Evolutionary conservation across 2,329 filamentous ascomycete genomes (phyloP).

Genomic region (Aspergillus thermomutatus): DNA sequence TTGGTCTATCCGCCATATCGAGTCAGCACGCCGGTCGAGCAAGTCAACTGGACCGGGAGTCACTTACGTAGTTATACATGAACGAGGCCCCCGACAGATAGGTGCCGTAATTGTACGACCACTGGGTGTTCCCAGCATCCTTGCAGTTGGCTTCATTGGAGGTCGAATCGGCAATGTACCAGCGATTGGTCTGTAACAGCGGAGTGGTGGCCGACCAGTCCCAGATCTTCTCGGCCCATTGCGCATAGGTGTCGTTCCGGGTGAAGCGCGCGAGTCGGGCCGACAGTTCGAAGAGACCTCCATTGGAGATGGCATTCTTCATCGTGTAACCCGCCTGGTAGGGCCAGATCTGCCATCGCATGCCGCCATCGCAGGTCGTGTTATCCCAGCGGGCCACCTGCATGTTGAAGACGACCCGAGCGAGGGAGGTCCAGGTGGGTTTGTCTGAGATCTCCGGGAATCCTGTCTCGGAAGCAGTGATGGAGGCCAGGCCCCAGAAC

Average conservation of each 20-base stretch:
- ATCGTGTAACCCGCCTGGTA: constrained; percentile 74
- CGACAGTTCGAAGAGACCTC: constrained; percentile 73
- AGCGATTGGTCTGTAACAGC: constrained; percentile 57
- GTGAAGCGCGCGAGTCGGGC: constrained; percentile 67
- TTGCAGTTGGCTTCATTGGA: constrained; percentile 57
- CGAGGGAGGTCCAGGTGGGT: not conserved
- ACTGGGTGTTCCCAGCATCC: constrained; percentile 60
- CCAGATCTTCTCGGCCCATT: constrained; percentile 59
- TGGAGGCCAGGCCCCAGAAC: not conserved
- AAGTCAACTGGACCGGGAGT: not conserved
- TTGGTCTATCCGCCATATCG: constrained; percentile 36
- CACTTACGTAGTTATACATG: constrained; percentile 61
- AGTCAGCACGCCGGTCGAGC: not conserved
- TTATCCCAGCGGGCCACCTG: not conserved
- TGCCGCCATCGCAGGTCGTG: constrained; percentile 7
- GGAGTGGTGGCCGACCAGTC: constrained; percentile 55
- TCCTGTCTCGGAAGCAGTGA: not conserved
- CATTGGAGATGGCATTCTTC: constrained; percentile 77
- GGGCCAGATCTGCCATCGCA: constrained; percentile 76
- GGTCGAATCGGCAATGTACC: constrained; percentile 61
- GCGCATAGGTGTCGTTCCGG: constrained; percentile 60
- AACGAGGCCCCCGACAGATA: constrained; percentile 58
- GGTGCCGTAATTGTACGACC: constrained; percentile 62
- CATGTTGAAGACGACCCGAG: not conserved
- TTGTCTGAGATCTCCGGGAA: not conserved